Percentiles rank a stretch among this genome's conserved stretches.
Conservation (phyloP, 2,329 filamentous ascomycete genomes). For the Plectosphaerella cucumerina region DNA sequence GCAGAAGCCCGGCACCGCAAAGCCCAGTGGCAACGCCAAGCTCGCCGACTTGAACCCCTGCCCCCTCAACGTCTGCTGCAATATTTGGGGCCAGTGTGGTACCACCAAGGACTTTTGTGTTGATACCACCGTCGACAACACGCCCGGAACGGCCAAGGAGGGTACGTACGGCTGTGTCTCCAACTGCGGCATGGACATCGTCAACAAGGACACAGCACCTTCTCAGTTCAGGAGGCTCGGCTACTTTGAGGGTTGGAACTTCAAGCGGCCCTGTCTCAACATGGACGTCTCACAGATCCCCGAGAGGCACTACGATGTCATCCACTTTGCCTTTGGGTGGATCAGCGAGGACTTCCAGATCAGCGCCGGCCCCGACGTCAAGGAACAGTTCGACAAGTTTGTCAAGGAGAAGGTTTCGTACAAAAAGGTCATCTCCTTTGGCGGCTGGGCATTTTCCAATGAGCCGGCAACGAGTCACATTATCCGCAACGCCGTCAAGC, state of each 20-base stretch:
- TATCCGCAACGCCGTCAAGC: constrained; percentile 26
- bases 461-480: constrained; percentile 27
- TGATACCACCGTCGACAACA: constrained; percentile 13
- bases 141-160: constrained; percentile 28
- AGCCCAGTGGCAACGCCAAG: constrained; percentile 15
- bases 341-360: constrained; percentile 19
- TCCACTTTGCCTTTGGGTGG: constrained; percentile 27
- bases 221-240: constrained; percentile 14
- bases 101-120: constrained; percentile 37
- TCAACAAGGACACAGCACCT: not conserved
- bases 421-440: constrained; percentile 33
- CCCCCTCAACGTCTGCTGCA: constrained; percentile 34
- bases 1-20: constrained; percentile 27
- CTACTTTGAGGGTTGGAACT: constrained; percentile 29
- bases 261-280: constrained; percentile 20
- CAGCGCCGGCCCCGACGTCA: not conserved
- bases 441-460: constrained; percentile 40
- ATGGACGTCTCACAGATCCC: constrained; percentile 20
- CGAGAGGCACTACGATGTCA: constrained; percentile 19
- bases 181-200: constrained; percentile 8
- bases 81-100: constrained; percentile 31
- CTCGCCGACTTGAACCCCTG: constrained; percentile 21
- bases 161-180: constrained; percentile 17
- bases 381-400: constrained; percentile 20
- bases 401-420: constrained; percentile 21